These are phyloP conservation scores for Phaeosphaeriaceae sp. DNA, from an alignment of 2,329 filamentous ascomycete genomes.

Conservation along the genomic window DNA sequence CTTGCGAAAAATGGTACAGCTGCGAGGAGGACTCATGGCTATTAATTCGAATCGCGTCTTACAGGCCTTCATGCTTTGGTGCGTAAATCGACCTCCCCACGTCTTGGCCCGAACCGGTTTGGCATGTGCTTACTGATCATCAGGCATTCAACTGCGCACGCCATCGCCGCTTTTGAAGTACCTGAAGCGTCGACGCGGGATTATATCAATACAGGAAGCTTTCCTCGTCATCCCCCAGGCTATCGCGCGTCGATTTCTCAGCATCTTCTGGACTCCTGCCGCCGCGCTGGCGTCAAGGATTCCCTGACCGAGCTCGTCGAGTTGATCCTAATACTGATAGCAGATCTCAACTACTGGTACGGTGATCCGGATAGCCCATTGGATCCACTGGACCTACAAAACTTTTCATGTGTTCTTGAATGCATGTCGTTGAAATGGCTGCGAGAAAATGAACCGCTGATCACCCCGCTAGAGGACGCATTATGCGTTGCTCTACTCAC, in stretches of 20 bases:
- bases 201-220: slow-evolving; percentile 33
- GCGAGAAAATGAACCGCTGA: slow-evolving; percentile 29
- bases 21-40: slow-evolving; percentile 42
- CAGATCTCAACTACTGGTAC: slow-evolving; percentile 46
- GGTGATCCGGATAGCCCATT: slow-evolving; percentile 35
- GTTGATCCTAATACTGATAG: slow-evolving; percentile 39
- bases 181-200: slow-evolving; percentile 41
- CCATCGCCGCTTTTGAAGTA: slow-evolving; percentile 43
- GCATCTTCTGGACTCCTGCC: slow-evolving; percentile 40
- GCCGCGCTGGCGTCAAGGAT: slow-evolving; percentile 33
- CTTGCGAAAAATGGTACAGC: slow-evolving; percentile 42
- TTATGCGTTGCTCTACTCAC: slow-evolving; percentile 47
- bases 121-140: slow-evolving; percentile 48
- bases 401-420: slow-evolving; percentile 44
- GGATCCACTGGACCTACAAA: slow-evolving; percentile 47
- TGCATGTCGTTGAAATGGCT: slow-evolving; percentile 43
- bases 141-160: slow-evolving; percentile 49
- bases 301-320: slow-evolving; percentile 39
- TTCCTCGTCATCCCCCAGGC: slow-evolving; percentile 38
- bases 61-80: slow-evolving; percentile 52
- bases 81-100: slow-evolving; percentile 18
- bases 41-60: slow-evolving; percentile 47
- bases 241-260: slow-evolving; percentile 38
- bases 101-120: slow-evolving; percentile 27
- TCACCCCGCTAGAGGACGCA: slow-evolving; percentile 42